These are phyloP conservation scores for Neurospora sp. DNA, from an alignment of 495 filamentous ascomycete genomes.

Conservation along the genomic window DNA sequence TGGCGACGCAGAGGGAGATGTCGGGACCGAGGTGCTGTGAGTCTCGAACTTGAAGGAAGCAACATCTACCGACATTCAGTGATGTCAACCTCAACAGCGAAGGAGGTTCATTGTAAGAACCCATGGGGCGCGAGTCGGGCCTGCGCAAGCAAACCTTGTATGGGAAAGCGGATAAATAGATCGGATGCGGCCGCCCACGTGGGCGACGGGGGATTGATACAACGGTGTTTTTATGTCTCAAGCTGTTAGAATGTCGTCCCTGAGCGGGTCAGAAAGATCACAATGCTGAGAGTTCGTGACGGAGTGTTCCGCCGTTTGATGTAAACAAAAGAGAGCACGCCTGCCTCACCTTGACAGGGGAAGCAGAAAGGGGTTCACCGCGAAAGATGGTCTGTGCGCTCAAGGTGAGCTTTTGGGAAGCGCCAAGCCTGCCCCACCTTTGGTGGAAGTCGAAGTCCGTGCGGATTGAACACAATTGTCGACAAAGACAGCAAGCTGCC, in stretches of 20 bases:
- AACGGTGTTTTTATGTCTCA: accelerated
- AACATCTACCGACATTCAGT: not conserved
- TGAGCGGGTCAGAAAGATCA: not conserved
- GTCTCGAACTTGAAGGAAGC: not conserved
- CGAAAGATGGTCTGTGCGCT: not conserved
- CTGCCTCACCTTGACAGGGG: not conserved
- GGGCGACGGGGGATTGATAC: not conserved
- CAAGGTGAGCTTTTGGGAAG: not conserved
- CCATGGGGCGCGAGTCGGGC: not conserved
- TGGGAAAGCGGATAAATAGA: not conserved
- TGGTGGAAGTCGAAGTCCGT: not conserved
- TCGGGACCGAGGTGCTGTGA: not conserved
- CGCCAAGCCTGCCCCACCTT: not conserved
- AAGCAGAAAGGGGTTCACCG: not conserved
- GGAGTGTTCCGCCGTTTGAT: not conserved
- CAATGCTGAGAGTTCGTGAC: not conserved
- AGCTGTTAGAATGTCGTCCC: accelerated
- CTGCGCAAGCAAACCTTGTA: not conserved
- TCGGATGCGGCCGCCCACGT: not conserved
- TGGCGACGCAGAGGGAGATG: not conserved
- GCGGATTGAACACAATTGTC: not conserved
- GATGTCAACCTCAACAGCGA: not conserved
- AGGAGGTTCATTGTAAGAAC: not conserved
- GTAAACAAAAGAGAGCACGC: not conserved
- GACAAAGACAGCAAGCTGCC: not conserved